These are phyloP conservation scores for Hypoxylon sp. DNA, from an alignment of 2,329 filamentous ascomycete species.

Conservation along the genomic window DNA sequence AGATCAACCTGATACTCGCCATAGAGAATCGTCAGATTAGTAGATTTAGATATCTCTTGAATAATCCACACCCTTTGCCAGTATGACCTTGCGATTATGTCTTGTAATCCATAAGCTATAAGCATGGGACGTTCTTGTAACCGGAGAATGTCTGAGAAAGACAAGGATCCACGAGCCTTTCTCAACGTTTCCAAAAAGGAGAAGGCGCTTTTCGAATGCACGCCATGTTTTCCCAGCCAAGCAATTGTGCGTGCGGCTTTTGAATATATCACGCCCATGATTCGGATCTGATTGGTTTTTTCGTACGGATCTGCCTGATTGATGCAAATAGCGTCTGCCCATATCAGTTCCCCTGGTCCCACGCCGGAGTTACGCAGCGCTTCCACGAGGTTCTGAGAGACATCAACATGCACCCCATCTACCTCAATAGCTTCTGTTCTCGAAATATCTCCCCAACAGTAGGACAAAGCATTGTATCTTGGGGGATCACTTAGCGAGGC, in stretches of 20 bases:
- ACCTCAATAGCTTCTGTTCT: conserved; percentile 2
- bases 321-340: conserved; percentile 17
- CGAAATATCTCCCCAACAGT: conserved; percentile 9
- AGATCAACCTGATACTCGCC: conserved; percentile 8
- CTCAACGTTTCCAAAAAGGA: conserved; percentile 3
- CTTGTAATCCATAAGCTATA: conserved; percentile 6
- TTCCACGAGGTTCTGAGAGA: conserved; percentile 6
- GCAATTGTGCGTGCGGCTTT: conserved; percentile 3
- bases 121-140: not conserved
- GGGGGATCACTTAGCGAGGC: conserved; percentile 7
- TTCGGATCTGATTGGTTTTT: conserved; percentile 11
- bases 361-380: conserved; percentile 5
- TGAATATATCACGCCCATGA: conserved; percentile 14
- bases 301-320: conserved; percentile 13
- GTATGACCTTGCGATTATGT: conserved; percentile 14
- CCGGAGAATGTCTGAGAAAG: not conserved
- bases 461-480: conserved; percentile 13
- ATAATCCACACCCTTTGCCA: conserved; percentile 24
- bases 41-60: conserved; percentile 17
- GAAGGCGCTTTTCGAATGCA: not conserved
- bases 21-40: conserved; percentile 3
- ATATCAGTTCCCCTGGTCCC: not conserved
- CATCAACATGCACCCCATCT: not conserved
- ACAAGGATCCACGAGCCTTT: too few relatives aligned
- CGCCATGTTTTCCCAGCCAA: conserved; percentile 10